A percentile compares a stretch with the other conserved stretches of the same genome.
phyloP scores from a whole-genome alignment of 2,329 filamentous ascomycete genomes.

The Exophiala sp. region DNA sequence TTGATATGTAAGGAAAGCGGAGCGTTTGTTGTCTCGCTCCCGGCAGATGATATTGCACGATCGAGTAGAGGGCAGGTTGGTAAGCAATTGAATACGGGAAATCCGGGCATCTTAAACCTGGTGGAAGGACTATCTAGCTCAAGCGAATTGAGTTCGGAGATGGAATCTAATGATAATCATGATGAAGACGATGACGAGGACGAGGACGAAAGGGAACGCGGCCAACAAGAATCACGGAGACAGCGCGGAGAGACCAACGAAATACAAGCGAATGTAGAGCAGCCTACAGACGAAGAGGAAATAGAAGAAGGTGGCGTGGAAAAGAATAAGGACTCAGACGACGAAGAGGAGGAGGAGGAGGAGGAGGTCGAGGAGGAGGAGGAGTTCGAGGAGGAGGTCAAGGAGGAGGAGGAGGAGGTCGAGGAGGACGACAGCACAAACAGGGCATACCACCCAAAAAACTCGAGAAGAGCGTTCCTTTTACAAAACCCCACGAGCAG shows the following conservation, averaged over 20 bases:
- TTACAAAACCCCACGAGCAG: neutral
- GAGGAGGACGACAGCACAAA: neutral
- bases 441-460: neutral
- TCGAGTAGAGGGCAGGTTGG: neutral
- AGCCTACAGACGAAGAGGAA: neutral
- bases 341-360: constrained; percentile 1
- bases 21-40: neutral
- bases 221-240: neutral
- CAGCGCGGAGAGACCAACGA: neutral
- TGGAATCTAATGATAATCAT: neutral
- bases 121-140: neutral
- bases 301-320: neutral
- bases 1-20: neutral
- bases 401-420: neutral
- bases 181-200: too few species aligned
- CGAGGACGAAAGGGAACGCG: neutral
- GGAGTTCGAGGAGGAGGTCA: constrained; percentile 33
- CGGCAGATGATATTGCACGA: neutral
- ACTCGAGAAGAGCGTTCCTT: neutral
- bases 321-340: neutral
- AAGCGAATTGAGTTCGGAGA: neutral
- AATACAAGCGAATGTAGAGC: neutral
- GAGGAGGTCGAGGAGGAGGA: constrained; percentile 32
- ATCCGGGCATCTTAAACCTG: neutral
- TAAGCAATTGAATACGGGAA: neutral